Evolutionary conservation across 1,284 basidiomycete species (phyloP), one percentile per base, ranked within the genome.

Genomic region (Papiliotrema flavescens): DNA sequence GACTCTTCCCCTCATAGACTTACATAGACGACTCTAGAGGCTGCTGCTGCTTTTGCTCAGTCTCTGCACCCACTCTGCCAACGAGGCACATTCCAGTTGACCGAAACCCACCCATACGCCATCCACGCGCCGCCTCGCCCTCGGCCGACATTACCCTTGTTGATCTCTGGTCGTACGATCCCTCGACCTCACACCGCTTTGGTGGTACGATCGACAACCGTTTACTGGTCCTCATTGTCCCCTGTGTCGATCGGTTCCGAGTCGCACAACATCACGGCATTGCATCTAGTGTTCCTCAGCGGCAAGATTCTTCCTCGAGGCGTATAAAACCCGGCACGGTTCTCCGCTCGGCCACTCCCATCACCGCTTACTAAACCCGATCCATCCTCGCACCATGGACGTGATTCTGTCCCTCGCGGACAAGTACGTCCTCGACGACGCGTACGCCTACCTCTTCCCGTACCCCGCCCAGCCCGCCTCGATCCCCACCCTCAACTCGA

Each of bases 361-460:
- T n/a, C n/a, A n/a, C n/a, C n/a, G n/a, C n/a, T n/a, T n/a, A 36
- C 35, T 11, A 36, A 9, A 36, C 35, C 17, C 35, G 11, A 47
- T 8, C 17, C 23, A 28, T 28, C 26, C 36, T n/a, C 32, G 22
- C 53, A 74, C 62, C 24, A 96, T 96, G 92, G 92, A 96, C 79
- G 74, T 91, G 74, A 79, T 92, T 15, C 84, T 95, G 50, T 64
- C 80, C 57, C 57, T 87, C 64, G 81, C 81, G 53, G 92, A 97
- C 79, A 82, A 88, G 49, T 83, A 82, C 71, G 52, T 87, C 46
- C 80, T 96, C 63, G 93, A 97, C 83, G 78, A 78, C 54, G 74
- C 87, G 39, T 97, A 88, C 82, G 84, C 89, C 2, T 80, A 78
- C 51, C 71, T 89, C 56, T 79, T 91, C 52, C 91, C 91, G 4